Evolutionary conservation across 495 filamentous ascomycete genomes (phyloP).

Genomic region (Penicillium pancosmium): DNA sequence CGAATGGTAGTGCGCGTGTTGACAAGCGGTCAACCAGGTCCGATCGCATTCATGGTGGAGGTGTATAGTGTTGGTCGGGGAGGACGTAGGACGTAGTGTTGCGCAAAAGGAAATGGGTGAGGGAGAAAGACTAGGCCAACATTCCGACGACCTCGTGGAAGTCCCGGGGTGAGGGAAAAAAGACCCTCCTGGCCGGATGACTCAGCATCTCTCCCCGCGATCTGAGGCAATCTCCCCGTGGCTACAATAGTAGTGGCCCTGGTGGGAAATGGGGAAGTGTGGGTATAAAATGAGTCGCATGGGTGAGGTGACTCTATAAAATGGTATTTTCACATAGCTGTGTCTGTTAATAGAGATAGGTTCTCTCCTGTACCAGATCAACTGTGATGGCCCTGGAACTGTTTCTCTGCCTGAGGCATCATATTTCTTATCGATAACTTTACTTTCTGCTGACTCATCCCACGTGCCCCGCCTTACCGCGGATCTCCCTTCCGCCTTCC

Average conservation of each 20-base stretch:
- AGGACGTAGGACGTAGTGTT: neutral
- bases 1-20: constrained; percentile 23
- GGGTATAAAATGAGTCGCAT: neutral
- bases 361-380: no score
- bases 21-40: constrained; percentile 20
- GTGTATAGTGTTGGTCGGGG: neutral
- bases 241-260: neutral
- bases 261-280: neutral
- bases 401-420: neutral
- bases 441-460: constrained; percentile 17
- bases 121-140: neutral
- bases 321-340: neutral
- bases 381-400: no score
- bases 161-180: no score
- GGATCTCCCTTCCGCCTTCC: neutral
- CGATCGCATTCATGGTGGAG: constrained; percentile 11
- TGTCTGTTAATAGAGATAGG: neutral
- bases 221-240: neutral
- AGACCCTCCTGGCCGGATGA: constrained; percentile 11
- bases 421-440: constrained; percentile 1
- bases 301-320: neutral
- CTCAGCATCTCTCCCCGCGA: constrained; percentile 7
- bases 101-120: neutral
- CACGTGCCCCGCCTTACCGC: constrained; percentile 33
- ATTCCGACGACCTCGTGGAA: neutral